Evolutionary conservation across 2,329 filamentous ascomycete genomes (phyloP).

Genomic region (Penicillium sp.): DNA sequence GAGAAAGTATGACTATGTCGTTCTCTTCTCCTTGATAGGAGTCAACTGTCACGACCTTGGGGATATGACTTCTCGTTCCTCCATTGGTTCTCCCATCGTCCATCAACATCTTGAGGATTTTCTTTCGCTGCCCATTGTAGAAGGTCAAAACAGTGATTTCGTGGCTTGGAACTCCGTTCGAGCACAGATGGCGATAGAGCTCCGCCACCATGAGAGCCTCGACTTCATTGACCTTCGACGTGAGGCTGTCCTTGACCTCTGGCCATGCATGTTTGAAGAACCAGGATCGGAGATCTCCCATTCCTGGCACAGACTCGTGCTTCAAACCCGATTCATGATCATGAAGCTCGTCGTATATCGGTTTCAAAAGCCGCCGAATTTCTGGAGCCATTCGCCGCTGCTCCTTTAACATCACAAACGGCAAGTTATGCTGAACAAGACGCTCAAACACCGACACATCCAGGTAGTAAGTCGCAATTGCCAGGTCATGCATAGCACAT

Average conservation of each 20-base stretch:
- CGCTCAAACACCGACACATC: constrained; percentile 80
- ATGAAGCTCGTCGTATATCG: constrained; percentile 62
- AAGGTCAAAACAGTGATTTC: constrained; percentile 83
- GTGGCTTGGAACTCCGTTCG: constrained; percentile 62
- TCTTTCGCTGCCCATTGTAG: constrained; percentile 79
- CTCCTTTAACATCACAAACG: constrained; percentile 64
- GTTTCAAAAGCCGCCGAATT: constrained; percentile 61
- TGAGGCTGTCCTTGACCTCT: constrained; percentile 64
- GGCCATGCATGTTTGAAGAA: constrained; percentile 67
- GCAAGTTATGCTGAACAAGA: constrained; percentile 66
- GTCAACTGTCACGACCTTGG: constrained; percentile 78
- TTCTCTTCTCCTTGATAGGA: constrained; percentile 93
- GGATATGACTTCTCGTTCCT: constrained; percentile 43
- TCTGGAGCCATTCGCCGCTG: constrained; percentile 76
- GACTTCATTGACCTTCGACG: constrained; percentile 67
- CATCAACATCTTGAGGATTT: constrained; percentile 55
- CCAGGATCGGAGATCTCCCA: constrained; percentile 62
- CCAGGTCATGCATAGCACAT: constrained; percentile 64
- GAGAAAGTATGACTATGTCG: constrained; percentile 75
- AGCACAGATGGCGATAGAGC: constrained; percentile 71
- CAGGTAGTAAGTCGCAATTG: constrained; percentile 63
- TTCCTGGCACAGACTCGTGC: constrained; percentile 60
- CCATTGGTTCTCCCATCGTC: constrained; percentile 36
- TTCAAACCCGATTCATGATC: constrained; percentile 62
- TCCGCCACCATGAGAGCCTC: constrained; percentile 77